Evolutionary conservation across 2,329 filamentous ascomycete species (phyloP), one percentile per base, ranked within the genome.

Genomic region (Xylaria digitata): DNA sequence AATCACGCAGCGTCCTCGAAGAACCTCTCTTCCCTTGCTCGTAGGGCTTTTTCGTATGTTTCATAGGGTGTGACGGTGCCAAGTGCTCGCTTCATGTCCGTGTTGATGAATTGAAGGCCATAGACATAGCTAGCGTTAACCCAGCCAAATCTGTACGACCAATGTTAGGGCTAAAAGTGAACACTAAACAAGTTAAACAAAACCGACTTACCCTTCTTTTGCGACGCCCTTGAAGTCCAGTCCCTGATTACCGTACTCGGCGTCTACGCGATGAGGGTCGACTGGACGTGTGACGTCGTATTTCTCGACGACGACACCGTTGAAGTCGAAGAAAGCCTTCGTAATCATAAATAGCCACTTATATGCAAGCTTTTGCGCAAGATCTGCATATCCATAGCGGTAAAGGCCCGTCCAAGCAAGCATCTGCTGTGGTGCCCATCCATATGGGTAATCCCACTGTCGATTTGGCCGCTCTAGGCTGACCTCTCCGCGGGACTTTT

Each of bases 291-390:
- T 98, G 67, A 99, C 96, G 80, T 99, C 93, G 82, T 99, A 99
- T 83, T 99, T 99, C 81, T 99, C 96, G 6, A 98, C 96, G 1
- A 99, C 95, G 8, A 97, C 94, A 45, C 96, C 96, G 77, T 98
- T 98, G 84, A 95, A 98, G 79, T 99, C 95, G 67, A 97, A 94
- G 82, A 98, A 98, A 0, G 96, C 94, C 81, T 97, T 97, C 65
- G 93, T 97, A 75, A 97, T 94, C 95, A 98, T 98, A 79, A 94
- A 97, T 60, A 97, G 82, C 96, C 96, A 99, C 80, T 96, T 94
- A 81, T 99, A 99, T 0, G 93, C 92, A 70, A 99, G 82, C 40
- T 94, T 86, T 81, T 97, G 92, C 1, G 94, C 94, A 68, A 97
- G 94, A 26, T 95, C 92, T 32, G 91, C 89, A 78, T 97, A 98